phyloP scores from a whole-genome alignment of 805 yeast species.

The Monosporozyma aquatica region DNA sequence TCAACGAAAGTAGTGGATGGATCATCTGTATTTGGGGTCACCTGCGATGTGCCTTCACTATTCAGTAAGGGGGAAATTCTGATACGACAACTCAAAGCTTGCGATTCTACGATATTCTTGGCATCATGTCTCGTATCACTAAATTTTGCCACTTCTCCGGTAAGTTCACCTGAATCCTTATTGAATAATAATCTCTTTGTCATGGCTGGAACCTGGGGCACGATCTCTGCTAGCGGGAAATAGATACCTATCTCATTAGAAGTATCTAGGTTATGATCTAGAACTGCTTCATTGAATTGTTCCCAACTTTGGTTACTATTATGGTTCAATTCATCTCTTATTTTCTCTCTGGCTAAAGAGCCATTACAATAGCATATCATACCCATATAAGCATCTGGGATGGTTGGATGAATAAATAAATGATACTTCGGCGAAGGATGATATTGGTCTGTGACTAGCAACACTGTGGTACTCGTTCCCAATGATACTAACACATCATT shows the following conservation, averaged over 20 bases:
- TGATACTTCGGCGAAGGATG: slow-evolving; percentile 77
- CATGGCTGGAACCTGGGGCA: slow-evolving; percentile 61
- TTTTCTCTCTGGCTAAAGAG: slow-evolving; percentile 70
- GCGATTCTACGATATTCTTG: slow-evolving; percentile 72
- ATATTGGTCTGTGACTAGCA: slow-evolving; percentile 69
- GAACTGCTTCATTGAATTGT: slow-evolving; percentile 43
- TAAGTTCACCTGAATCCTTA: slow-evolving; percentile 20
- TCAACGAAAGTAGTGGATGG: slow-evolving; percentile 20
- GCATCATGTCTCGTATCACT: slow-evolving; percentile 60
- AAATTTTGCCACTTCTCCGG: slow-evolving; percentile 28
- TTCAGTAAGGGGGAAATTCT: slow-evolving; percentile 42
- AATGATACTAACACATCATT: slow-evolving; percentile 74
- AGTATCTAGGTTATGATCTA: slow-evolving; percentile 29
- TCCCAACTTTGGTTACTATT: slow-evolving; percentile 43
- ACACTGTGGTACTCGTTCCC: slow-evolving; percentile 88
- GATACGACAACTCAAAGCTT: slow-evolving; percentile 74
- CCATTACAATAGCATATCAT: slow-evolving; percentile 95
- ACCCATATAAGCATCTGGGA: slow-evolving; percentile 73
- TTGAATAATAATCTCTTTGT: slow-evolving; percentile 46
- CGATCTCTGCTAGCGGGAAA: slow-evolving; percentile 86
- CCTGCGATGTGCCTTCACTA: neutral
- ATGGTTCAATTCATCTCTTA: slow-evolving; percentile 45
- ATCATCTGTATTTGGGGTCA: slow-evolving; percentile 4
- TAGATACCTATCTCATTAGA: slow-evolving; percentile 59
- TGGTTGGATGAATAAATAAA: slow-evolving; percentile 78